Percentiles rank a stretch among this genome's conserved stretches.
Conservation (phyloP, 306 rosid species). For the Elaeagnus macrophylla region DNA sequence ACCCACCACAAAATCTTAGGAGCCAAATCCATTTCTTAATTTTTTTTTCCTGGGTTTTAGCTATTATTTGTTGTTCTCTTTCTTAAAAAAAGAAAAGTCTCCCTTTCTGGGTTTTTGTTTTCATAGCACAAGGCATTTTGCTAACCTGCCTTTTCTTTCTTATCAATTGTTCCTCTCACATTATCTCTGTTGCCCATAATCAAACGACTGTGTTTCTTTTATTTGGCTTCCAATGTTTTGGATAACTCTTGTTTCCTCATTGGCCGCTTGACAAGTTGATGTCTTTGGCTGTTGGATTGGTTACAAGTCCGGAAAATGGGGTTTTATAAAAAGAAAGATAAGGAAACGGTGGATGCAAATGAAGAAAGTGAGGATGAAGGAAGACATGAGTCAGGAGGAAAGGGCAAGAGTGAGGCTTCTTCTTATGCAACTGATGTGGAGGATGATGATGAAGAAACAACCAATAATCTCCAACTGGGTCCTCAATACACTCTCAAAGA, state of each 20-base stretch:
- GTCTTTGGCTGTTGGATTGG: conserved; percentile 19
- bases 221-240: background rate
- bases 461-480: conserved; percentile 49
- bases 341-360: conserved; percentile 9
- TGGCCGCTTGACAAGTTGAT: conserved; percentile 12
- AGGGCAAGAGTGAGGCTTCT: conserved; percentile 28
- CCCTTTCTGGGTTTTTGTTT: conserved; percentile 12
- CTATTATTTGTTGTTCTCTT: conserved; percentile 15
- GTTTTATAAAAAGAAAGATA: conserved; percentile 15
- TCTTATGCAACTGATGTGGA: conserved; percentile 24
- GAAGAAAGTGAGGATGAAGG: conserved; percentile 14
- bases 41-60: background rate
- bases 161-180: background rate
- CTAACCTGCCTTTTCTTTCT: conserved; percentile 10
- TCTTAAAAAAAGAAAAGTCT: conserved; percentile 6
- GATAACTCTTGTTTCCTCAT: background rate
- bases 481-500: conserved; percentile 81
- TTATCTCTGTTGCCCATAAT: background rate
- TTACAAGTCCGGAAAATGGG: conserved; percentile 29
- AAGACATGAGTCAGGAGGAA: conserved; percentile 2
- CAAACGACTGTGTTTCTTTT: background rate
- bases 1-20: conserved; percentile 30
- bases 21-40: conserved; percentile 6
- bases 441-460: conserved; percentile 39
- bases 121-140: background rate